Conservation (phyloP, 768 basidiomycete species). For the Podaxis sp. region DNA sequence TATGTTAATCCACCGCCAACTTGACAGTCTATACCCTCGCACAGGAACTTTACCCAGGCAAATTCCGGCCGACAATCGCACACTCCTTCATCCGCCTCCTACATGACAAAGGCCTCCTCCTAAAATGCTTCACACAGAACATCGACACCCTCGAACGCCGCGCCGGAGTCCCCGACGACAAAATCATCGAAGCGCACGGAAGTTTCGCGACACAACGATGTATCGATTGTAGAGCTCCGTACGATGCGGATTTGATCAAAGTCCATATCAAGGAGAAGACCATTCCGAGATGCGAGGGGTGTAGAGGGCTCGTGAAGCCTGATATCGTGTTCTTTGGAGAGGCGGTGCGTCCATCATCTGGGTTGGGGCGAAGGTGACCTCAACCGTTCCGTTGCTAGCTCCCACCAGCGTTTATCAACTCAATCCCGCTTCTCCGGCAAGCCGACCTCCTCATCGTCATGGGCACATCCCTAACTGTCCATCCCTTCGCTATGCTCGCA, state of each 20-base stretch:
- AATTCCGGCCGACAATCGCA: slow-evolving; percentile 80
- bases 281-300: slow-evolving; percentile 63
- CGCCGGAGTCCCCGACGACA: slow-evolving; percentile 68
- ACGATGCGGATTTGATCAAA: slow-evolving; percentile 66
- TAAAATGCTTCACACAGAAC: slow-evolving; percentile 85
- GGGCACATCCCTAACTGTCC: slow-evolving; percentile 85
- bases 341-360: slow-evolving; percentile 37
- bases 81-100: slow-evolving; percentile 90
- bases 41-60: slow-evolving; percentile 88
- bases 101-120: slow-evolving; percentile 60
- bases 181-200: slow-evolving; percentile 93
- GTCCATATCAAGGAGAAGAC: slow-evolving; percentile 52
- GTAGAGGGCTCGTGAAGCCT: slow-evolving; percentile 81
- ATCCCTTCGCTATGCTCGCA: slow-evolving; percentile 82
- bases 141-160: slow-evolving; percentile 89
- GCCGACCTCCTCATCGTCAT: slow-evolving; percentile 89
- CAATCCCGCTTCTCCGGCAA: slow-evolving; percentile 45
- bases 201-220: slow-evolving; percentile 89
- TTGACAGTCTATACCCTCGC: slow-evolving; percentile 82
- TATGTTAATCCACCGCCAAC: background rate
- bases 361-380: background rate
- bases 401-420: slow-evolving; percentile 60
- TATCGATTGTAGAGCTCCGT: slow-evolving; percentile 61
- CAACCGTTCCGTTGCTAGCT: slow-evolving; percentile 40
- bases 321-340: slow-evolving; percentile 95